Percentiles rank a stretch among this genome's conserved stretches.
Conservation (phyloP, 2,329 filamentous ascomycete species). For the Ophiostoma triangulosporum region DNA sequence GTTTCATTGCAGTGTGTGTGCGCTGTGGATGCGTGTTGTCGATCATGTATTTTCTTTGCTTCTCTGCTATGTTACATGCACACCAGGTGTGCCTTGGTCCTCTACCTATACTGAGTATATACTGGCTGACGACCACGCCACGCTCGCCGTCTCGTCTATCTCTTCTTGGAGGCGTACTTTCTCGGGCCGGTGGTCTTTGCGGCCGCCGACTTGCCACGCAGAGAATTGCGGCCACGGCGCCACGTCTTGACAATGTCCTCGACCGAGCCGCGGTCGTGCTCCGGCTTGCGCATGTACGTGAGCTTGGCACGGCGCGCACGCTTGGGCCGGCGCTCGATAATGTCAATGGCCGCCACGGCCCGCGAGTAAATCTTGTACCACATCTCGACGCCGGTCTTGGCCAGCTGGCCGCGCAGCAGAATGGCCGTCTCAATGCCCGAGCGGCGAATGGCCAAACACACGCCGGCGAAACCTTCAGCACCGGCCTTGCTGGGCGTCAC, state of each 20-base stretch:
- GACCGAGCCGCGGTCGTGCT: constrained; percentile 77
- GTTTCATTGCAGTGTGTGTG: not conserved
- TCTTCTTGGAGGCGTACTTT: constrained; percentile 5
- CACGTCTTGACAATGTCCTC: constrained; percentile 62
- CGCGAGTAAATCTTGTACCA: constrained; percentile 94
- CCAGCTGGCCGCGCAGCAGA: constrained; percentile 72
- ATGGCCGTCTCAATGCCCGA: constrained; percentile 84
- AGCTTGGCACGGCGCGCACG: constrained; percentile 74
- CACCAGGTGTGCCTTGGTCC: not conserved
- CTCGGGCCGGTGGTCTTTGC: constrained; percentile 7
- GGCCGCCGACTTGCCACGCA: constrained; percentile 17
- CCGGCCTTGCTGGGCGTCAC: constrained; percentile 67
- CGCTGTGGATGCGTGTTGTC: not conserved
- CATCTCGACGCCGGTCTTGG: constrained; percentile 85
- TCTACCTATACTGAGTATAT: too few relatives aligned
- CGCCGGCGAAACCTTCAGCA: constrained; percentile 80
- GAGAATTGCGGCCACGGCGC: constrained; percentile 27
- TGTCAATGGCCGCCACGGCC: constrained; percentile 78
- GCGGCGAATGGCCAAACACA: constrained; percentile 74
- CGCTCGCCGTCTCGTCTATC: constrained; percentile 5
- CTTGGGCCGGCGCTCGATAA: constrained; percentile 77
- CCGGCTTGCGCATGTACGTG: constrained; percentile 80
- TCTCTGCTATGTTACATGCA: not conserved
- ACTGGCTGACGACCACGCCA: too few relatives aligned
- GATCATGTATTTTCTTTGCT: not conserved